Base-by-base conservation (phyloP, 1,284 basidiomycete genomes). In the Albatrellus sp. region DNA sequence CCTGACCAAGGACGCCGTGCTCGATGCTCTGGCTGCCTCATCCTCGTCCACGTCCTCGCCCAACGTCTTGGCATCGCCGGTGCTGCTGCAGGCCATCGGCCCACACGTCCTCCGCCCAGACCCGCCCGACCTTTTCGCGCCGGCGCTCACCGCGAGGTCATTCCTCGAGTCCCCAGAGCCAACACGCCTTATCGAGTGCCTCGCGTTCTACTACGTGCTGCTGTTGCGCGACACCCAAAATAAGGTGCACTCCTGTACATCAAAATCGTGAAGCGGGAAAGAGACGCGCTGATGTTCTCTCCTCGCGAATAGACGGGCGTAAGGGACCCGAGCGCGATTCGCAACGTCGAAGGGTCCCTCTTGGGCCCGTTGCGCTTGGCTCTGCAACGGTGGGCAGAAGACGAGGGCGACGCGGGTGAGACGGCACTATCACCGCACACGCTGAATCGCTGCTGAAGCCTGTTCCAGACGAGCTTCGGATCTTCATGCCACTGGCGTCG, bases 1-100 rank as follows among this genome's bases (percentile, higher is more conserved):
- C 0, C 62, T 86, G 5, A 65, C 83, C 2, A 83, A 80, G 56
- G 80, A 84, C 44, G 72, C 74, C 1, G 61, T 78, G 1, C 57
- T 86, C 5, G 68, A 76, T 43, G 73, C 67, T 1, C 58, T 84
- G 8, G 33, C 47, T 8, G 9, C 37, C 19, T 13, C 45, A 5
- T 44, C 55, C 13, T 38, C 44, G 5, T 44, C 58, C 10, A 42
- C 55, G n/a, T 51, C 42, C 13, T 47, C 51, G 34, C 56, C 61
- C 8, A 67, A 66, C 46, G 46, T 69, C 0, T 77, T 80, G 49
- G 64, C 68, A 1, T 70, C 71, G 2, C 63, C 69, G 0, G 49
- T 61, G 17, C 66, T 80, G 47, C 53, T 78, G 42, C 62, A 66
- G 37, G 64, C 63, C 0, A 68, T 81, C 46, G 76, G 73, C 0